Percentiles rank a stretch among this genome's conserved stretches.
Evolutionary conservation across 257 asterid species (phyloP).

Genomic region (Nicotiana noctiflora): DNA sequence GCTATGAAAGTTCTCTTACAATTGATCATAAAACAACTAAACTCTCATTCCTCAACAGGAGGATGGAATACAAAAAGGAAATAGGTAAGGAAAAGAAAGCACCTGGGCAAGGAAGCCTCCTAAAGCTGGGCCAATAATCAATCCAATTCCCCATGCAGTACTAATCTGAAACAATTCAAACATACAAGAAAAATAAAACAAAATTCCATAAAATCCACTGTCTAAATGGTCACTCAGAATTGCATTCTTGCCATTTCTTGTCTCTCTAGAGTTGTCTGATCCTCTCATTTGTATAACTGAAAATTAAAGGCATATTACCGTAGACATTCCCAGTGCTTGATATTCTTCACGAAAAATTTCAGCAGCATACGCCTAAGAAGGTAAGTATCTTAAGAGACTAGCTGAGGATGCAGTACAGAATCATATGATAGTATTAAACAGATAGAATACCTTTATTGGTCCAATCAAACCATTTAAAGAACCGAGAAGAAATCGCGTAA

Average conservation of each 20-base stretch:
- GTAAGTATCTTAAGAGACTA: not conserved
- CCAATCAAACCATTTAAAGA: constrained; percentile 69
- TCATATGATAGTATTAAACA: not conserved
- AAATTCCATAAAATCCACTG: constrained; percentile 5
- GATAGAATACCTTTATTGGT: constrained; percentile 52
- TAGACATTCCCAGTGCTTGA: constrained; percentile 54
- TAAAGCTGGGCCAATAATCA: constrained; percentile 68
- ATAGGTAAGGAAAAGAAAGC: constrained; percentile 4
- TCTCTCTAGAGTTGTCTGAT: not conserved
- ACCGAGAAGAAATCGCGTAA: constrained; percentile 72
- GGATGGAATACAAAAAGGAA: not conserved
- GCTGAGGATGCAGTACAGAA: not conserved
- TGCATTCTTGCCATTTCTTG: not conserved
- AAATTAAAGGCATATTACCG: constrained; percentile 33
- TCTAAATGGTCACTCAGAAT: not conserved
- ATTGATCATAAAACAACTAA: not conserved
- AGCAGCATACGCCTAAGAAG: constrained; percentile 62
- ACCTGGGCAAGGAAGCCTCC: constrained; percentile 84
- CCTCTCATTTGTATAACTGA: not conserved
- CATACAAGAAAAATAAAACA: not conserved
- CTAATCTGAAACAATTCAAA: constrained; percentile 37
- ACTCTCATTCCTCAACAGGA: not conserved
- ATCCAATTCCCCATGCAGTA: constrained; percentile 71
- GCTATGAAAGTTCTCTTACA: not conserved
- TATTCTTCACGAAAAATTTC: no score